phyloP scores from a whole-genome alignment of 2,329 filamentous ascomycete species.

The Xylariaceae sp. region DNA sequence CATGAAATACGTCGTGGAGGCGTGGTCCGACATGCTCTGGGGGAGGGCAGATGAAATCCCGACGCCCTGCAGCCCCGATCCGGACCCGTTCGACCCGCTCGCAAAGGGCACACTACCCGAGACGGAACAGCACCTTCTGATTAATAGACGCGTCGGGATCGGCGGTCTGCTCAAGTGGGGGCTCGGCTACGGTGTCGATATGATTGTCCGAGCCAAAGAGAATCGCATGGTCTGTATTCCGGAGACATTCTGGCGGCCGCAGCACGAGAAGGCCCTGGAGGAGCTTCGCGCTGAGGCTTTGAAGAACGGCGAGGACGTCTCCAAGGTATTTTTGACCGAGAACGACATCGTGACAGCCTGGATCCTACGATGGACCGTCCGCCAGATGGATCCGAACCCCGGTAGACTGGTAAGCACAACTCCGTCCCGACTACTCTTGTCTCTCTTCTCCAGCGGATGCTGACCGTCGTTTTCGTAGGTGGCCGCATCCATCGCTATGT shows the following conservation, averaged over 20 bases:
- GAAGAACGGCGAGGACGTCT: neutral
- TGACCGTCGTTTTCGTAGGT: too few relatives aligned
- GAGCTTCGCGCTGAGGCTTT: constrained; percentile 26
- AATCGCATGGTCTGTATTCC: constrained; percentile 44
- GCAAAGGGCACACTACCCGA: constrained; percentile 17
- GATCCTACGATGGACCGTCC: constrained; percentile 36
- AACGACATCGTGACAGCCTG: constrained; percentile 44
- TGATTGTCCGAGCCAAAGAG: constrained; percentile 36
- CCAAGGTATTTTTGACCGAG: constrained; percentile 40
- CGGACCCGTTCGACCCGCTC: constrained; percentile 38
- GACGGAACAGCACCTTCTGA: constrained; percentile 31
- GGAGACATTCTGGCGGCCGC: constrained; percentile 26
- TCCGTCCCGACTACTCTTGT: too few relatives aligned
- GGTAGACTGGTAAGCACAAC: too few relatives aligned
- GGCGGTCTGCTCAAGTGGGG: constrained; percentile 12
- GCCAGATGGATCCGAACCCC: constrained; percentile 22
- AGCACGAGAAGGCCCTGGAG: constrained; percentile 32
- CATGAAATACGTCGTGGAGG: constrained; percentile 40
- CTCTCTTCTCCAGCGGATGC: too few relatives aligned
- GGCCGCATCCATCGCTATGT: too few relatives aligned
- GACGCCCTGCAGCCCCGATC: constrained; percentile 30
- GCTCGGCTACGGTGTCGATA: constrained; percentile 32
- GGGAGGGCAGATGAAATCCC: constrained; percentile 41
- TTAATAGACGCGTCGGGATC: constrained; percentile 18
- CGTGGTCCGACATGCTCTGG: constrained; percentile 44